Percentiles rank a stretch among this genome's conserved stretches.
These are phyloP conservation scores for Ophiostoma triangulosporum DNA, from an alignment of 2,329 filamentous ascomycete species.

Conservation along the genomic window DNA sequence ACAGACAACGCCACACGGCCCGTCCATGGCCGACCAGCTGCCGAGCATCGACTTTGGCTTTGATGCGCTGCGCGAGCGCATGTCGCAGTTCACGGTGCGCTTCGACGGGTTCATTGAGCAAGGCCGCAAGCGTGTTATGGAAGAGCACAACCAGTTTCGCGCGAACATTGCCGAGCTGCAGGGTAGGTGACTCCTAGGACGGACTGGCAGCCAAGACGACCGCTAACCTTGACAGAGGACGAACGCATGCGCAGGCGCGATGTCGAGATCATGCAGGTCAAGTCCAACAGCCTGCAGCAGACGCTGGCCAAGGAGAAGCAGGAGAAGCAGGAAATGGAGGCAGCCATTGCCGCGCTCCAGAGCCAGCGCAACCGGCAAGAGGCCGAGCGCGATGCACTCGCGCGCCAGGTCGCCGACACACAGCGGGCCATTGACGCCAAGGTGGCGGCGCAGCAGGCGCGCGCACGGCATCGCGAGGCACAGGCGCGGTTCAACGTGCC, in stretches of 20 bases:
- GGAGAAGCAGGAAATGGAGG: slow-evolving; percentile 63
- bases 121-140: slow-evolving; percentile 74
- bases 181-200: slow-evolving; percentile 37
- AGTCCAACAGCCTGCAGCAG: slow-evolving; percentile 56
- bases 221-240: slow-evolving; percentile 49
- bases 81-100: slow-evolving; percentile 78
- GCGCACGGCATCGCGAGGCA: slow-evolving; percentile 62
- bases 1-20: slow-evolving; percentile 43
- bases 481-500: slow-evolving; percentile 84
- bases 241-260: slow-evolving; percentile 79
- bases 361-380: slow-evolving; percentile 48
- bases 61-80: slow-evolving; percentile 85
- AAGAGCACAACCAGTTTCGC: slow-evolving; percentile 88
- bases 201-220: background rate
- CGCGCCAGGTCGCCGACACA: slow-evolving; percentile 49
- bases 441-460: slow-evolving; percentile 56
- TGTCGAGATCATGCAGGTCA: slow-evolving; percentile 68
- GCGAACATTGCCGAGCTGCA: slow-evolving; percentile 81
- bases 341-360: slow-evolving; percentile 43
- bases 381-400: slow-evolving; percentile 40
- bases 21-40: slow-evolving; percentile 58
- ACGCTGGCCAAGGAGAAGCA: slow-evolving; percentile 63
- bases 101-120: slow-evolving; percentile 94
- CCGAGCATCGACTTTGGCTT: slow-evolving; percentile 92
- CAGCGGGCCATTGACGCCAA: slow-evolving; percentile 57